Evolutionary conservation across 148 eudicot genomes (phyloP), one percentile per base, ranked within the genome.

Genomic region (Pharnaceum exiguum): DNA sequence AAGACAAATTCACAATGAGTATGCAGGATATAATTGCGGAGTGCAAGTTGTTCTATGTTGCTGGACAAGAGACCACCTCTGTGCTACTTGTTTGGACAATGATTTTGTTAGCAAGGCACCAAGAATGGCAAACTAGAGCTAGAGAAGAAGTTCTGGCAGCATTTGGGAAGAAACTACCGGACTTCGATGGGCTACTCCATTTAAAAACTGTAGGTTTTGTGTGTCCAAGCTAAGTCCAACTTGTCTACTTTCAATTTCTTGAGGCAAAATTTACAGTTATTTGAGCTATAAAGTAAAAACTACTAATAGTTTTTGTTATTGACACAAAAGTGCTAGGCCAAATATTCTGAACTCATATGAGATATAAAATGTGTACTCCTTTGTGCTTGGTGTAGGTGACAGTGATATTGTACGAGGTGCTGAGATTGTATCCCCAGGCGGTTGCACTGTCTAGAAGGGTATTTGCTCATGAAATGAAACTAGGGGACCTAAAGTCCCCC

Each of bases 241-340:
- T 35, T 35, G 38, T 7, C 12, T 6, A 12, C n/a, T n/a, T n/a
- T n/a, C n/a, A n/a, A n/a, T n/a, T n/a, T n/a, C n/a, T n/a, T n/a
- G n/a, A n/a, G n/a, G n/a, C 38, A 35, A 6, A 6, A 7, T 35
- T 12, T 6, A 6, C 7, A 35, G 12, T 6, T 35, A 12, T 6
- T 35, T 7, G 12, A 6, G 38, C 7, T 35, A 12, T 6, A 6
- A 35, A 35, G 7, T 35, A 35, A 7, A 7, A 6, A 35, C 7
- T 6, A 7, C 8, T 12, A n/a, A 35, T 35, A 12, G 7, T 35
- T 12, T 35, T 7, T 35, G 15, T 55, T 10, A 2, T 60, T 49
- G 54, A 75, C 76, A 63, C 75, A 13, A 75, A 63, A 23, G 67
- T 71, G 83, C n/a, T n/a, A n/a, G n/a, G n/a, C n/a, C n/a, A n/a